Evolutionary conservation across 2,329 filamentous ascomycete genomes (phyloP).

Genomic region (Trichocomaceae sp.): DNA sequence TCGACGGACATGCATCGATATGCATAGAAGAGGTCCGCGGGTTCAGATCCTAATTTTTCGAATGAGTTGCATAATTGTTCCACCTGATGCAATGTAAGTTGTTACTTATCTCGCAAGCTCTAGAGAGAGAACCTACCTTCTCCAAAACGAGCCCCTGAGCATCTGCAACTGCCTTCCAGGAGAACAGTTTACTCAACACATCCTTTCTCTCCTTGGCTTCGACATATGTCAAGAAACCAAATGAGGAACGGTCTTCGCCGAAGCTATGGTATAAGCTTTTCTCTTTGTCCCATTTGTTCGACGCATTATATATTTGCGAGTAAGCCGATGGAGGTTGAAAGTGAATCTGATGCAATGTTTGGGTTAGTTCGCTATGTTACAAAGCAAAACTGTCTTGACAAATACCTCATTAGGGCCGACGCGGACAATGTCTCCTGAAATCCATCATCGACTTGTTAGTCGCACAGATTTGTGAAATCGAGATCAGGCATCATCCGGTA

Average conservation of each 20-base stretch:
- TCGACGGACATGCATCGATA: slow-evolving; percentile 21
- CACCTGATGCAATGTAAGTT: slow-evolving; percentile 7
- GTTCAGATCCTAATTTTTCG: slow-evolving; percentile 11
- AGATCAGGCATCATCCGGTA: background rate
- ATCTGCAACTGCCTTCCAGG: slow-evolving; percentile 15
- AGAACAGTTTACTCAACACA: slow-evolving; percentile 16
- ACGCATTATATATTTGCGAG: slow-evolving; percentile 18
- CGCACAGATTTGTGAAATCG: too few species aligned
- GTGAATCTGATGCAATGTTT: slow-evolving; percentile 16
- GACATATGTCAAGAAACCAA: slow-evolving; percentile 13
- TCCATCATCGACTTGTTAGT: too few species aligned
- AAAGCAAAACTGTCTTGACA: too few species aligned
- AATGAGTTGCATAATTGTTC: slow-evolving; percentile 14
- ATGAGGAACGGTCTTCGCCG: slow-evolving; percentile 18
- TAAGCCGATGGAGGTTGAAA: slow-evolving; percentile 18
- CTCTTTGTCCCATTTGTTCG: slow-evolving; percentile 20
- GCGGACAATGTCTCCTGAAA: slow-evolving; percentile 18
- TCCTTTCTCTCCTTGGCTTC: slow-evolving; percentile 21
- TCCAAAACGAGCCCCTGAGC: slow-evolving; percentile 16
- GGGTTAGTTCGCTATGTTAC: too few species aligned
- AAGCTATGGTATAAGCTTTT: slow-evolving; percentile 19
- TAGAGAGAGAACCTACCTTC: slow-evolving; percentile 14
- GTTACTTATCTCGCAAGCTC: background rate
- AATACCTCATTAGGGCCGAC: slow-evolving; percentile 20
- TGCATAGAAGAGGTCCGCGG: slow-evolving; percentile 16